Base-by-base conservation (phyloP, 371 early-diverging fungal species). In the Basidiobolus meristosporus region DNA sequence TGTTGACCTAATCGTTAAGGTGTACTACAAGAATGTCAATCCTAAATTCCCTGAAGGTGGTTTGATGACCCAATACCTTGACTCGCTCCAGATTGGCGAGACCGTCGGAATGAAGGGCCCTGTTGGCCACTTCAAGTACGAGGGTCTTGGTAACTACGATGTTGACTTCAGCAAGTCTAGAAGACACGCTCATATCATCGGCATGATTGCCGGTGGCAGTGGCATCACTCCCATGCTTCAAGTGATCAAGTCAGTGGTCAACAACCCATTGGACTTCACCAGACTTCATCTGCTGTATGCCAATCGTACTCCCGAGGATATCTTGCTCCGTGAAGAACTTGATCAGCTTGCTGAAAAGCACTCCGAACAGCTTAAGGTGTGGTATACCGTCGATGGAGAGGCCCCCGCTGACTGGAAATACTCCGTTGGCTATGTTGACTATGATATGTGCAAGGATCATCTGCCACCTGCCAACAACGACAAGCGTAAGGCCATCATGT, bases 141-240 rank as follows among this genome's bases (percentile, higher is more conserved):
- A 26, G 3, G 26, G 26, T 9, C 9, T 3, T 26, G 26, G 26
- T 26, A 26, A 9, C 3, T 26, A 26, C 39, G 36, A 41, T 14
- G 36, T 31, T 7, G 45, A 54, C 35, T 26, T 34, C 11, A 36
- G 43, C 10, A 26, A 36, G 15, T 19, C 31, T 30, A 44, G 22
- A 14, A 36, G 46, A 29, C 37, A 30, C 15, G 44, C 42, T 30
- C 26, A 37, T 6, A 43, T 53, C 36, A 52, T 70, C 31, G 52
- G 51, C 36, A 56, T 65, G 57, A 59, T 76, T 33, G 58, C 62
- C 14, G 80, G 73, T 35, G 80, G 80, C 9, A 76, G 72, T 5
- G 73, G 77, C 7, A 65, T 73, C 19, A 71, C 73, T 20, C 78
- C 75, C n/a, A 52, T 61, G 47, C 62, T 51, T 43, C 65, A 68